phyloP scores from a whole-genome alignment of 345 rosid genomes.

The Boechera divaricarpa region DNA sequence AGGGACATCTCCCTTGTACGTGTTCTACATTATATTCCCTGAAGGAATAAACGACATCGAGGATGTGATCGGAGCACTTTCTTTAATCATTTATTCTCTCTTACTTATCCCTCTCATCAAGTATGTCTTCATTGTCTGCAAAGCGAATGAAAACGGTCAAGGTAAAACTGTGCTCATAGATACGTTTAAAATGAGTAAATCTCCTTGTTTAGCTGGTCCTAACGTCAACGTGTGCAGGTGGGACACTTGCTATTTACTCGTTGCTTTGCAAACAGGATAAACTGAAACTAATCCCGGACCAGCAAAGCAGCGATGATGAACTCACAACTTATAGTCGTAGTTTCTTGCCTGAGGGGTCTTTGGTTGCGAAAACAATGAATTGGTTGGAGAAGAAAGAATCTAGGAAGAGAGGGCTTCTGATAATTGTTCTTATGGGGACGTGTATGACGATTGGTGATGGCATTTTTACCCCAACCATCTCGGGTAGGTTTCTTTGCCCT shows the following conservation, averaged over 20 bases:
- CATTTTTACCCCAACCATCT: no score
- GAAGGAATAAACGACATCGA: no score
- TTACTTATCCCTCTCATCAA: no score
- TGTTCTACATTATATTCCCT: no score
- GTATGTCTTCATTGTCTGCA: no score
- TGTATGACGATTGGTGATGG: no score
- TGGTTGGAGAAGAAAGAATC: conserved; percentile 10
- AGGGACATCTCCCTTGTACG: no score
- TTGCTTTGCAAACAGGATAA: conserved; percentile 42
- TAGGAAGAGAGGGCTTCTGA: not conserved
- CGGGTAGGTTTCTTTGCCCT: not conserved
- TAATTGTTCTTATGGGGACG: not conserved
- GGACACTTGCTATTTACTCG: conserved; percentile 13
- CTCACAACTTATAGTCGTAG: conserved; percentile 4
- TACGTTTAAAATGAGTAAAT: not conserved
- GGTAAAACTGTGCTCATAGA: not conserved
- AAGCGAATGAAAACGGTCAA: no score
- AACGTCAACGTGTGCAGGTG: not conserved
- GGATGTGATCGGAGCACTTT: no score
- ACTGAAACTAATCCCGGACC: not conserved
- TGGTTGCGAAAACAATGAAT: not conserved
- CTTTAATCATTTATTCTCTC: no score
- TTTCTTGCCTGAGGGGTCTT: not conserved
- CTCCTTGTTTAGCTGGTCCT: not conserved
- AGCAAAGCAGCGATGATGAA: conserved; percentile 11